Percentiles rank a stretch among this genome's conserved stretches.
Conservation (phyloP, 2,329 filamentous ascomycete species). For the Ceratocystis variospora region DNA sequence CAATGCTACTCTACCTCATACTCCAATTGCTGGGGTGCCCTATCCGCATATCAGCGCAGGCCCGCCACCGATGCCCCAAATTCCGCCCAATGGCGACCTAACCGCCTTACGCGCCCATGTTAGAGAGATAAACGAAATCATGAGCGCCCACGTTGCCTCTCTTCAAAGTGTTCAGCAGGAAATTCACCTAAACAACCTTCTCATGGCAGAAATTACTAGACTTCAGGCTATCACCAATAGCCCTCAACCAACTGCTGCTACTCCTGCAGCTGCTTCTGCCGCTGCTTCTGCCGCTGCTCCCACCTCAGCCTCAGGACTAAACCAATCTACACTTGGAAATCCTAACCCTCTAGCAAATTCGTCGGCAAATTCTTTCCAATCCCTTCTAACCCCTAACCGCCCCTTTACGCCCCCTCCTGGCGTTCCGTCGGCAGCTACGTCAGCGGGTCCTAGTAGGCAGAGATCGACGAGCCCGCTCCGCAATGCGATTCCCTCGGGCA, state of each 20-base stretch:
- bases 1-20: slow-evolving; percentile 7
- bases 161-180: slow-evolving; percentile 51
- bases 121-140: slow-evolving; percentile 21
- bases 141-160: slow-evolving; percentile 10
- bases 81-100: slow-evolving; percentile 11
- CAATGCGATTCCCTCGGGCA: slow-evolving; percentile 43
- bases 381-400: slow-evolving; percentile 20
- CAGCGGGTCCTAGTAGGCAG: slow-evolving; percentile 12
- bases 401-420: slow-evolving; percentile 10
- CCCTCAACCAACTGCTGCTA: slow-evolving; percentile 33
- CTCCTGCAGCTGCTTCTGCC: slow-evolving; percentile 35
- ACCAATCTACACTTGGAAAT: slow-evolving; percentile 15
- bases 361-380: slow-evolving; percentile 19
- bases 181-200: slow-evolving; percentile 49
- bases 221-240: slow-evolving; percentile 26
- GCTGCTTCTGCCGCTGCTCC: too few relatives aligned
- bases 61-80: background rate
- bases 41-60: background rate
- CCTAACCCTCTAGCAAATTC: slow-evolving; percentile 18
- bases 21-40: background rate
- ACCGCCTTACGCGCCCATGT: slow-evolving; percentile 22
- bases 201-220: slow-evolving; percentile 47
- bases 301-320: slow-evolving; percentile 28
- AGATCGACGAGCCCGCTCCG: slow-evolving; percentile 17
- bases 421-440: slow-evolving; percentile 1